These are phyloP conservation scores for Paramecium sonneborni DNA, from an alignment of 73 alveolate species.

Conservation along the genomic window DNA sequence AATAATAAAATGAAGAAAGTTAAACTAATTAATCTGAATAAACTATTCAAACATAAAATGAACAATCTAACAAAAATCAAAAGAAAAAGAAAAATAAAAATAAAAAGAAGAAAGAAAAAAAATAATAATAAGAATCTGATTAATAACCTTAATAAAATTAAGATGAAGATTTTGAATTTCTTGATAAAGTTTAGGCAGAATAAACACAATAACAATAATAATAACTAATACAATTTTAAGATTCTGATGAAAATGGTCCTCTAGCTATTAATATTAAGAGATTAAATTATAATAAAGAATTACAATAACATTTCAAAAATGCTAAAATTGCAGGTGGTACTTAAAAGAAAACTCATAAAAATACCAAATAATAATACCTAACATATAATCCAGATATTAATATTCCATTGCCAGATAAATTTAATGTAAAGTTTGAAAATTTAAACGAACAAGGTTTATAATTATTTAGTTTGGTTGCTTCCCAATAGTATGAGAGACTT, in stretches of 20 bases:
- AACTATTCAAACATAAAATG: background rate
- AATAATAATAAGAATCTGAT: background rate
- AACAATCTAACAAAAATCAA: background rate
- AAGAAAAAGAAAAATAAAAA: slow-evolving; percentile 18
- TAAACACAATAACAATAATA: background rate
- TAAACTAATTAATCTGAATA: background rate
- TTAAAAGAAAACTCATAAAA: slow-evolving; percentile 1
- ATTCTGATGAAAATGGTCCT: slow-evolving; percentile 13
- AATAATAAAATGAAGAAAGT: background rate
- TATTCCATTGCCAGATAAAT: background rate
- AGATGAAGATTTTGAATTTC: slow-evolving; percentile 16
- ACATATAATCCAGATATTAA: slow-evolving; percentile 7
- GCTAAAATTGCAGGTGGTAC: slow-evolving; percentile 21
- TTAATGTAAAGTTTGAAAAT: background rate
- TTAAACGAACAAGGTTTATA: slow-evolving; percentile 18
- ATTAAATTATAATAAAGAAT: slow-evolving; percentile 32
- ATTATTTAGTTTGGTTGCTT: background rate
- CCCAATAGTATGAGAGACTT: slow-evolving; percentile 4
- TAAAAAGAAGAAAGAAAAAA: background rate
- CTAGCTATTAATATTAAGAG: background rate
- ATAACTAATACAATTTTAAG: background rate
- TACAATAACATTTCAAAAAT: slow-evolving; percentile 1
- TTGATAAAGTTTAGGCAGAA: background rate
- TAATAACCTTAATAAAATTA: background rate
- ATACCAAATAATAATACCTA: background rate